A percentile compares a stretch with the other conserved stretches of the same genome.
phyloP scores from a whole-genome alignment of 306 rosid species.

The Neltuma alba region DNA sequence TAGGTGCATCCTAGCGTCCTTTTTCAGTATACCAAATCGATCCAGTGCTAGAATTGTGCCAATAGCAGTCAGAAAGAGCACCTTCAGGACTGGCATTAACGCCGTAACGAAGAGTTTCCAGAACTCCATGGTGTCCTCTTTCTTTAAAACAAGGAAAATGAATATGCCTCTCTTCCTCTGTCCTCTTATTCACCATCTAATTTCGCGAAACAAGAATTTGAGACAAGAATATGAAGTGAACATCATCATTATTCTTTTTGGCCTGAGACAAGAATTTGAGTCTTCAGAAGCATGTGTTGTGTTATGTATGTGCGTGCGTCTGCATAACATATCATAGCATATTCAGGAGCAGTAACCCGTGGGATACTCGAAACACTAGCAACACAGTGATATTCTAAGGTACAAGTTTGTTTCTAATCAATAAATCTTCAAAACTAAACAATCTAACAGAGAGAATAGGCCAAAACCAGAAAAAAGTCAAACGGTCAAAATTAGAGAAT shows the following conservation, averaged over 20 bases:
- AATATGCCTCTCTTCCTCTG: not conserved
- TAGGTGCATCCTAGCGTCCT: constrained; percentile 40
- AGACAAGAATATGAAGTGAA: not conserved
- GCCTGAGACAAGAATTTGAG: not conserved
- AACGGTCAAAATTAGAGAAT: not conserved
- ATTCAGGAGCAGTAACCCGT: no score
- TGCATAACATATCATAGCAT: not conserved
- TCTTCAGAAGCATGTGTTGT: not conserved
- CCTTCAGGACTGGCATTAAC: constrained; percentile 49
- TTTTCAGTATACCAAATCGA: constrained; percentile 37
- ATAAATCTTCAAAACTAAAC: not conserved
- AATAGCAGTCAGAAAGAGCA: constrained; percentile 41
- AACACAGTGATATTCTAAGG: not conserved
- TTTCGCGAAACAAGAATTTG: not conserved
- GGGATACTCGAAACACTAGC: not conserved
- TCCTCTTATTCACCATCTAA: not conserved
- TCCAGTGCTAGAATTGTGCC: constrained; percentile 43
- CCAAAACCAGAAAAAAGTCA: no score
- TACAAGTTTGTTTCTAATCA: not conserved
- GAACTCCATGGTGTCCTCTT: constrained; percentile 29
- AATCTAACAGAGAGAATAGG: not conserved
- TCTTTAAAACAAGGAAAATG: not conserved
- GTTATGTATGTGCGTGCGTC: not conserved
- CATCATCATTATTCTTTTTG: not conserved
- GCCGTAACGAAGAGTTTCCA: constrained; percentile 48